phyloP scores from a whole-genome alignment of 371 early-diverging fungal species.

The Apophysomyces variabilis region DNA sequence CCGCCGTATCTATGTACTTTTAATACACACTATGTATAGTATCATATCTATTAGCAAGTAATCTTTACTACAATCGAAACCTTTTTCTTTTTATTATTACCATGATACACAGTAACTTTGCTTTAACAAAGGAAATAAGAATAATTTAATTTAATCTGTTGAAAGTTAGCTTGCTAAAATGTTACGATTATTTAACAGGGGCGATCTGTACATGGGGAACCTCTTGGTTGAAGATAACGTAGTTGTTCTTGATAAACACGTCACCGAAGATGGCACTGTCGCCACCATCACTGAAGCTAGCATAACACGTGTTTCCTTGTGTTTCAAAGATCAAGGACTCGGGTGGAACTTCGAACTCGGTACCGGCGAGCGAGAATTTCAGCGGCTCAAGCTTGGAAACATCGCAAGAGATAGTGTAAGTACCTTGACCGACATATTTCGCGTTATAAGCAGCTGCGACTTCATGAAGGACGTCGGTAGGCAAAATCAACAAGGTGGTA shows the following conservation, averaged over 20 bases:
- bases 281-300: conserved; percentile 32
- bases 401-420: conserved; percentile 26
- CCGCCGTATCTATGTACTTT: neutral
- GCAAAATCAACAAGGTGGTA: conserved; percentile 56
- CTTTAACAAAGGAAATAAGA: too few species aligned
- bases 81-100: too few species aligned
- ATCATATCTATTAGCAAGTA: neutral
- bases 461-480: conserved; percentile 31
- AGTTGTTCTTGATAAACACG: conserved; percentile 54
- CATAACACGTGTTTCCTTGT: conserved; percentile 18
- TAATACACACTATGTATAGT: conserved; percentile 7
- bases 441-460: conserved; percentile 22
- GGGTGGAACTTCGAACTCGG: conserved; percentile 16
- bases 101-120: too few species aligned
- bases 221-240: conserved; percentile 31
- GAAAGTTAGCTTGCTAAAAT: neutral
- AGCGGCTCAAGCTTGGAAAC: conserved; percentile 18
- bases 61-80: neutral
- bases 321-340: conserved; percentile 6
- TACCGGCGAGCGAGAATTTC: conserved; percentile 20
- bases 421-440: conserved; percentile 22
- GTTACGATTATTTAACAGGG: conserved; percentile 18
- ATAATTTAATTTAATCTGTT: too few species aligned
- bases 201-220: conserved; percentile 32
- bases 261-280: conserved; percentile 40